These are phyloP conservation scores for Myxozyma nipponensis DNA, from an alignment of 805 yeast species.

Conservation along the genomic window DNA sequence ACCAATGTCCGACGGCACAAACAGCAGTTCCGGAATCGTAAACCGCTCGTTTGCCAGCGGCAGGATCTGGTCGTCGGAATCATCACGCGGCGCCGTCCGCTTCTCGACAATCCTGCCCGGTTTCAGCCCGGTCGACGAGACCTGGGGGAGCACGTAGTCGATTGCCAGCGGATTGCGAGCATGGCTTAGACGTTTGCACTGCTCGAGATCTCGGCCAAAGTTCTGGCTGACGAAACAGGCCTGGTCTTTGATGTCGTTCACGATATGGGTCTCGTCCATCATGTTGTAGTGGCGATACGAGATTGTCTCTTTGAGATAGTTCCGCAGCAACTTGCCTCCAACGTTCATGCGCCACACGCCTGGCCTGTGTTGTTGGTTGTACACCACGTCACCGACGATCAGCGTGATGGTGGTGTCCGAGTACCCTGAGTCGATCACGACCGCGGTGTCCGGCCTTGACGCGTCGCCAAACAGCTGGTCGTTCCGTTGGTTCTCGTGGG, in stretches of 20 bases:
- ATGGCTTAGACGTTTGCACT: slow-evolving; percentile 10
- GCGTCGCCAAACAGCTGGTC: not conserved
- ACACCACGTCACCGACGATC: slow-evolving; percentile 66
- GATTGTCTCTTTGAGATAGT: slow-evolving; percentile 74
- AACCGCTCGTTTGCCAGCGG: slow-evolving; percentile 79
- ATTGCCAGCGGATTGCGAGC: slow-evolving; percentile 16
- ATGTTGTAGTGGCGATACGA: slow-evolving; percentile 92
- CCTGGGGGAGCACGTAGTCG: slow-evolving; percentile 53
- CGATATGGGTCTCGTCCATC: slow-evolving; percentile 80
- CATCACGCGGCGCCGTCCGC: slow-evolving; percentile 31
- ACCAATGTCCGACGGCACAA: slow-evolving; percentile 79
- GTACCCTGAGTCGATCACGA: slow-evolving; percentile 86
- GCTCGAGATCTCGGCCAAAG: slow-evolving; percentile 47
- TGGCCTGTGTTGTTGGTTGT: slow-evolving; percentile 60
- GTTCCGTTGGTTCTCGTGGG: slow-evolving; percentile 14
- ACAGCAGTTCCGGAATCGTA: slow-evolving; percentile 78
- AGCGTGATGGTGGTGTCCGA: slow-evolving; percentile 86
- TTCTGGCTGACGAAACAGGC: slow-evolving; percentile 65
- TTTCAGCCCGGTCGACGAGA: slow-evolving; percentile 51
- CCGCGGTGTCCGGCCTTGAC: slow-evolving; percentile 51
- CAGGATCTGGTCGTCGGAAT: slow-evolving; percentile 50
- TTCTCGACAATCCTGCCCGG: slow-evolving; percentile 56
- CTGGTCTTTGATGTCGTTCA: slow-evolving; percentile 80
- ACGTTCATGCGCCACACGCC: slow-evolving; percentile 76
- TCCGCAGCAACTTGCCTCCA: slow-evolving; percentile 83